phyloP scores from a whole-genome alignment of 2,329 filamentous ascomycete genomes.

The Aspergillus alliaceus region DNA sequence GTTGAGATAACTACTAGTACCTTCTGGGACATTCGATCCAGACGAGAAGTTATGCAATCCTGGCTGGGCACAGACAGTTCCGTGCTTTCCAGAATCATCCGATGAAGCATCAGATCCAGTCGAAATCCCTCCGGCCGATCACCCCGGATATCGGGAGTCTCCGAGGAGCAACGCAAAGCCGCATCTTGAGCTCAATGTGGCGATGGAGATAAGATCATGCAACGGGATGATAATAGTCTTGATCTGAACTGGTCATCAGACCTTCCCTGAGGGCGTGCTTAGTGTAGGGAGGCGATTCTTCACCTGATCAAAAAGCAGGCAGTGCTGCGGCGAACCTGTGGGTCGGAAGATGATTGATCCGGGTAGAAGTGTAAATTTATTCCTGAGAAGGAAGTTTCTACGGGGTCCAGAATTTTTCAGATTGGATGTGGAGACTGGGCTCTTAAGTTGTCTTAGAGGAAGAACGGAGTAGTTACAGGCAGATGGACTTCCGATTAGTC shows the following conservation, averaged over 20 bases:
- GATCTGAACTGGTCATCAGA: not conserved
- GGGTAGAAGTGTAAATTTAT: not conserved
- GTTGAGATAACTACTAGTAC: not conserved
- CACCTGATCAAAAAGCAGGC: not conserved
- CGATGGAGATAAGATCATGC: not conserved
- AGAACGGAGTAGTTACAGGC: not conserved
- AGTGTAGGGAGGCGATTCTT: too few species aligned
- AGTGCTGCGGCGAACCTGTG: not conserved
- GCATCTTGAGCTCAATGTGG: not conserved
- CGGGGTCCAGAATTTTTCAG: too few species aligned
- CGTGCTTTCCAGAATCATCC: not conserved
- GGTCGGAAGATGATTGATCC: not conserved
- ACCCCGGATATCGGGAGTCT: not conserved
- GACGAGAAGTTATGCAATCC: not conserved
- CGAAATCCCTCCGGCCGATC: not conserved
- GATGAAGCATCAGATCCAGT: not conserved
- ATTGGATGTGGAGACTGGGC: too few species aligned
- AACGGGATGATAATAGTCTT: not conserved
- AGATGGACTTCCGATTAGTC: too few species aligned
- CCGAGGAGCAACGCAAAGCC: not conserved
- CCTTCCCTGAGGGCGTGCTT: too few species aligned
- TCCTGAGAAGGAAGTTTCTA: not conserved
- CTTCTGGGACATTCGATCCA: not conserved
- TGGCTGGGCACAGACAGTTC: not conserved
- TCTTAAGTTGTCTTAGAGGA: too few species aligned